phyloP scores from a whole-genome alignment of 768 basidiomycete species.

The Rubroboletus satanas region DNA sequence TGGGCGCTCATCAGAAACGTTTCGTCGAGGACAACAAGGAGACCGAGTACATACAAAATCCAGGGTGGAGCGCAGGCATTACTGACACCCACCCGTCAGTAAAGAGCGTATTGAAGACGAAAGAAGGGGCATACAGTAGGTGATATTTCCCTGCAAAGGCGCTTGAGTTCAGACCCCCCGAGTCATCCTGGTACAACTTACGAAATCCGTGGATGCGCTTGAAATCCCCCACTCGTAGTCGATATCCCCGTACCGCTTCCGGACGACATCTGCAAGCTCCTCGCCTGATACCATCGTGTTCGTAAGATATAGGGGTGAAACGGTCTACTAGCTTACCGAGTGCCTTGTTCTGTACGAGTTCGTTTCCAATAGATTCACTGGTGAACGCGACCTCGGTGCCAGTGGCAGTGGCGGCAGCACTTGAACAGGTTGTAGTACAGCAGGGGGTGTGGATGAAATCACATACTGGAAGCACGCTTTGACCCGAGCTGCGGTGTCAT shows the following conservation, averaged over 20 bases:
- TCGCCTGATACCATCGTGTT: slow-evolving; percentile 39
- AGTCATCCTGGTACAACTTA: slow-evolving; percentile 34
- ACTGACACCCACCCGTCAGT: slow-evolving; percentile 29
- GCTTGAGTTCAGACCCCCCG: not conserved
- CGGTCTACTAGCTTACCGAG: slow-evolving; percentile 39
- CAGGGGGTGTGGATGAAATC: not conserved
- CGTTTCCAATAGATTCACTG: slow-evolving; percentile 37
- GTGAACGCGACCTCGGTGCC: slow-evolving; percentile 52
- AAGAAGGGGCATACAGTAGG: slow-evolving; percentile 50
- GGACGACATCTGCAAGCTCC: slow-evolving; percentile 59
- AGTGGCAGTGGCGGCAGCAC: slow-evolving; percentile 66
- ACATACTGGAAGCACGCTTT: slow-evolving; percentile 69
- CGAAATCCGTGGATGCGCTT: slow-evolving; percentile 80
- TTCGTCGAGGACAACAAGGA: not conserved
- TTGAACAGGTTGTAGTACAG: slow-evolving; percentile 22
- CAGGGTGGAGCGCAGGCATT: slow-evolving; percentile 70
- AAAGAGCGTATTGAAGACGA: not conserved
- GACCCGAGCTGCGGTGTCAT: slow-evolving; percentile 56
- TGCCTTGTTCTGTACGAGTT: slow-evolving; percentile 65
- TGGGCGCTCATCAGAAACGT: not conserved
- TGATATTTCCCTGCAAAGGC: slow-evolving; percentile 46
- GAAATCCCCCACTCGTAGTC: slow-evolving; percentile 66
- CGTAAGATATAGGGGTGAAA: not conserved
- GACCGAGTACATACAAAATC: slow-evolving; percentile 39
- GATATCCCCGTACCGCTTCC: slow-evolving; percentile 57